A percentile compares a stretch with the other conserved stretches of the same genome.
phyloP scores from a whole-genome alignment of 495 filamentous ascomycete species.

The Antarctomyces pellizariae region DNA sequence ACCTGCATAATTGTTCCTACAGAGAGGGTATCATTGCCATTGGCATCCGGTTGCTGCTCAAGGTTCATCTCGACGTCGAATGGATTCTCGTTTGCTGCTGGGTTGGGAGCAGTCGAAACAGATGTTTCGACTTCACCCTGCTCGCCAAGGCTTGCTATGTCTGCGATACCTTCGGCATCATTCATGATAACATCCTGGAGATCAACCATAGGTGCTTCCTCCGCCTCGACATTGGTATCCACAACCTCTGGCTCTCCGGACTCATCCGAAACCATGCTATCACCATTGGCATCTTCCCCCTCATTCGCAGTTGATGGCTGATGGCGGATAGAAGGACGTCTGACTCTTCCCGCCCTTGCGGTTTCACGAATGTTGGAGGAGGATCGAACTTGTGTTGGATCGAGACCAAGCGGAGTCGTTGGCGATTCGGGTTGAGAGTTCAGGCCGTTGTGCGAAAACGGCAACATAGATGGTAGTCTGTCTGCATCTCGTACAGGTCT shows the following conservation, averaged over 20 bases:
- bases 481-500: conserved; percentile 71
- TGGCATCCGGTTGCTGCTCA: conserved; percentile 19
- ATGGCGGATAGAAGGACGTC: conserved; percentile 64
- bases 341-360: conserved; percentile 20
- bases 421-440: conserved; percentile 83
- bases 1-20: conserved; percentile 38
- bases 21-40: conserved; percentile 25
- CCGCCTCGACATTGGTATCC: no score
- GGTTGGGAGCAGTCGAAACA: conserved; percentile 57
- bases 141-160: no score
- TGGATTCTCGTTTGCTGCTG: conserved; percentile 36
- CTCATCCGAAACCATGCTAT: conserved; percentile 49
- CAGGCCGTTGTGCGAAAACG: conserved; percentile 42
- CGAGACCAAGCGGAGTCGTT: conserved; percentile 65
- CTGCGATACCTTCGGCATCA: conserved; percentile 55
- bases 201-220: conserved; percentile 26
- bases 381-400: conserved; percentile 29
- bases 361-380: conserved; percentile 22
- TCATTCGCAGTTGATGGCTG: conserved; percentile 75
- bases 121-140: conserved; percentile 56
- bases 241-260: conserved; percentile 38
- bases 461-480: conserved; percentile 65
- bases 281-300: conserved; percentile 62
- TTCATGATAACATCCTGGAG: conserved; percentile 57
- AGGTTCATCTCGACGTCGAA: conserved; percentile 92